Percentiles rank a stretch among this genome's conserved stretches.
Evolutionary conservation across 2,329 filamentous ascomycete genomes (phyloP).

Genomic region (Botryotinia narcissicola): DNA sequence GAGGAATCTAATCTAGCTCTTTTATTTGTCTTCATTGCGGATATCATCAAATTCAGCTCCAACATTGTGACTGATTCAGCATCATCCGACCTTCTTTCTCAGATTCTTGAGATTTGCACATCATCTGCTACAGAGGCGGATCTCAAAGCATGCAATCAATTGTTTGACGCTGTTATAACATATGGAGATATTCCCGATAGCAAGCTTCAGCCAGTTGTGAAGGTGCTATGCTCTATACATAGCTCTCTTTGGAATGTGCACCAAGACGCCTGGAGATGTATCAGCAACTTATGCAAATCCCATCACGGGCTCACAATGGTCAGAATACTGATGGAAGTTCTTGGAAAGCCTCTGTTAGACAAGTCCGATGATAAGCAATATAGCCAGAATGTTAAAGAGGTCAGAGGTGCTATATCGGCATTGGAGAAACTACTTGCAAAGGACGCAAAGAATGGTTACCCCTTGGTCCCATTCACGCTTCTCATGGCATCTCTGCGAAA

Average conservation of each 20-base stretch:
- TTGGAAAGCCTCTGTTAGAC: constrained; percentile 49
- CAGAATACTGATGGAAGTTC: constrained; percentile 60
- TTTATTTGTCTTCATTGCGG: constrained; percentile 63
- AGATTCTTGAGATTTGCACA: constrained; percentile 64
- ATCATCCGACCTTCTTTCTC: constrained; percentile 59
- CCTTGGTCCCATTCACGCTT: constrained; percentile 56
- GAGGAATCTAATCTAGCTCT: constrained; percentile 63
- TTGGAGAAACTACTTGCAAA: constrained; percentile 62
- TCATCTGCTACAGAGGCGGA: constrained; percentile 64
- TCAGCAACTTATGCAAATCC: constrained; percentile 69
- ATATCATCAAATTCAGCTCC: constrained; percentile 74
- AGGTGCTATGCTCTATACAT: constrained; percentile 70
- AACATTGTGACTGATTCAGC: constrained; percentile 63
- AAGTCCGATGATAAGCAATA: constrained; percentile 46
- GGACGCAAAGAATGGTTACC: constrained; percentile 58
- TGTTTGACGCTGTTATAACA: constrained; percentile 69
- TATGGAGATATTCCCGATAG: constrained; percentile 66
- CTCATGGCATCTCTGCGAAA: constrained; percentile 57
- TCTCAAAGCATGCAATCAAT: constrained; percentile 62
- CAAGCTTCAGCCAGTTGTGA: constrained; percentile 63
- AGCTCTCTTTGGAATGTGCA: constrained; percentile 60
- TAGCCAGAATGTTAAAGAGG: constrained; percentile 50
- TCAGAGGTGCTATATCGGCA: constrained; percentile 62
- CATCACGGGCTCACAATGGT: constrained; percentile 71
- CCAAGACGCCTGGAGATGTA: constrained; percentile 66